Conservation (phyloP, 2,329 filamentous ascomycete genomes). For the Chaetomiaceae sp. region DNA sequence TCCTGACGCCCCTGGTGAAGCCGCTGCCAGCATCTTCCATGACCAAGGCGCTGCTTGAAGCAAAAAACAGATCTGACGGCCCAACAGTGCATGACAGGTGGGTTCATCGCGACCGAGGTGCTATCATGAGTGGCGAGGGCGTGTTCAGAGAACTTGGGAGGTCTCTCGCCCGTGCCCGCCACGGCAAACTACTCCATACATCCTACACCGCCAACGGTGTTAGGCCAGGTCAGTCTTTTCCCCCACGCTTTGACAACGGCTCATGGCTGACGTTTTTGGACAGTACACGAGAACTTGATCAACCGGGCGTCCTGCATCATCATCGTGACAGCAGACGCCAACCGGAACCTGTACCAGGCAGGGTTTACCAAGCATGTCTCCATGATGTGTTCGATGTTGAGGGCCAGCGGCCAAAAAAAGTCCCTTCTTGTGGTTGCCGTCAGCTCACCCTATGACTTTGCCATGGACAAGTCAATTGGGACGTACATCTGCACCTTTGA, state of each 20-base stretch:
- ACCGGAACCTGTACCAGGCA: slow-evolving; percentile 87
- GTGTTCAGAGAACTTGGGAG: slow-evolving; percentile 88
- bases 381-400: slow-evolving; percentile 87
- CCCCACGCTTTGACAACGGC: background rate
- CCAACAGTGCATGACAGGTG: slow-evolving; percentile 49
- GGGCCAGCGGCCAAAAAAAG: slow-evolving; percentile 75
- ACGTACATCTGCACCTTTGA: slow-evolving; percentile 96
- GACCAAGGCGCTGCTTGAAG: slow-evolving; percentile 64
- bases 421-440: slow-evolving; percentile 87
- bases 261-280: slow-evolving; percentile 1
- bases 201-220: slow-evolving; percentile 94
- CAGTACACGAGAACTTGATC: slow-evolving; percentile 86
- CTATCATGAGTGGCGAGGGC: slow-evolving; percentile 85
- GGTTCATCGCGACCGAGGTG: slow-evolving; percentile 54
- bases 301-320: slow-evolving; percentile 84
- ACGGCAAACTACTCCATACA: slow-evolving; percentile 83
- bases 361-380: slow-evolving; percentile 95
- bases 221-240: slow-evolving; percentile 54
- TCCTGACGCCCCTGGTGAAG: slow-evolving; percentile 85
- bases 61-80: slow-evolving; percentile 38
- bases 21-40: slow-evolving; percentile 86
- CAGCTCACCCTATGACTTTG: slow-evolving; percentile 95
- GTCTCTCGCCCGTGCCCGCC: slow-evolving; percentile 78
- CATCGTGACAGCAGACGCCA: slow-evolving; percentile 88
- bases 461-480: slow-evolving; percentile 82